Evolutionary conservation across 257 asterid species (phyloP).

Genomic region (Voacanga thouarsii): DNA sequence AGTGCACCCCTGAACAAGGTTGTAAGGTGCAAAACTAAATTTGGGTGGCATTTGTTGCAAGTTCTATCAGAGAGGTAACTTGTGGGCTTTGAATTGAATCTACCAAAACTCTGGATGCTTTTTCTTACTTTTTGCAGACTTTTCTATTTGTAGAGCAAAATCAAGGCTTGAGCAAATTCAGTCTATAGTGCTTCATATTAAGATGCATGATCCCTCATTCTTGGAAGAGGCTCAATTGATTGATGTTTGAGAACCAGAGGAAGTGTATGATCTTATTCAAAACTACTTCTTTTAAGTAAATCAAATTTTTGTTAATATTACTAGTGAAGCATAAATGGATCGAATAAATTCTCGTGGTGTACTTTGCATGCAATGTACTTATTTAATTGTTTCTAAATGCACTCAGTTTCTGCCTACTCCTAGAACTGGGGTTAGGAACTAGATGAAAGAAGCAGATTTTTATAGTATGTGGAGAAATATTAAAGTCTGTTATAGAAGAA

Average conservation of each 20-base stretch:
- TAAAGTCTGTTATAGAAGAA: background rate
- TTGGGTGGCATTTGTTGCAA: conserved; percentile 97
- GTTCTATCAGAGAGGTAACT: conserved; percentile 87
- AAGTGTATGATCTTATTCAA: conserved; percentile 64
- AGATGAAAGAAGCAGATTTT: background rate
- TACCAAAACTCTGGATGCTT: conserved; percentile 9
- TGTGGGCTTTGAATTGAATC: conserved; percentile 7
- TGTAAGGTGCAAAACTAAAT: conserved; percentile 79
- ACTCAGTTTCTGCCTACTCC: background rate
- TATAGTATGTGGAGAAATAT: background rate
- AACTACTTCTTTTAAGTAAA: background rate
- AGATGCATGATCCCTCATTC: conserved; percentile 82
- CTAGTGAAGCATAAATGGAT: background rate
- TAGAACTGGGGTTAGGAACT: background rate
- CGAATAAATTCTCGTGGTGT: background rate
- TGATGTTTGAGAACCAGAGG: conserved; percentile 98
- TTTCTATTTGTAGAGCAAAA: conserved; percentile 54
- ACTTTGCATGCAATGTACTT: background rate
- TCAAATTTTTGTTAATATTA: background rate
- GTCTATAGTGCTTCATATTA: conserved; percentile 70
- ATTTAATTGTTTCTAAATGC: background rate
- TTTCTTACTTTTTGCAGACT: conserved; percentile 25
- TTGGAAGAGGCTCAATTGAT: conserved; percentile 77
- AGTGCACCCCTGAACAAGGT: conserved; percentile 66
- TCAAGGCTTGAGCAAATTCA: conserved; percentile 65